Conservation (phyloP, 805 yeast species). For the Ogataea ganodermae region DNA sequence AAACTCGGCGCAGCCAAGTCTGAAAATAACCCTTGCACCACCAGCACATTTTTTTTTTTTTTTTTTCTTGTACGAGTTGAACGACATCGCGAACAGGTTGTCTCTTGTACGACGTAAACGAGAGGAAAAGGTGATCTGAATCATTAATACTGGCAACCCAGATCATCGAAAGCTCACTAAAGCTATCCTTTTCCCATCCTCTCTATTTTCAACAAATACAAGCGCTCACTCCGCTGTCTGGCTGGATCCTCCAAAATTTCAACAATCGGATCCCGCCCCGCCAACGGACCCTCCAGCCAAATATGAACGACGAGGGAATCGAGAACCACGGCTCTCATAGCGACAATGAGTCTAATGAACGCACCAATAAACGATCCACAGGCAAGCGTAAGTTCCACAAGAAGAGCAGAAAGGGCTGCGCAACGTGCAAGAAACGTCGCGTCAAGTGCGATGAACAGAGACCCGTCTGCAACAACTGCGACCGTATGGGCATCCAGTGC, state of each 20-base stretch:
- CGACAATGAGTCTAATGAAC: constrained; percentile 2
- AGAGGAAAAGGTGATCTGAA: background rate
- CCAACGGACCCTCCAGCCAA: background rate
- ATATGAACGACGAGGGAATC: constrained; percentile 4
- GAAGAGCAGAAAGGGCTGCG: constrained; percentile 86
- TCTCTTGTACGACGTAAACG: constrained; percentile 2
- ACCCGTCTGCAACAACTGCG: constrained; percentile 79
- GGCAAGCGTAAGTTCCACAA: constrained; percentile 87
- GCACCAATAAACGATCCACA: constrained; percentile 42
- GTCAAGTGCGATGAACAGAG: constrained; percentile 91
- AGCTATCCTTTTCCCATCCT: background rate
- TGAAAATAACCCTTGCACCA: background rate
- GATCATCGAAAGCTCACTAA: too few relatives aligned
- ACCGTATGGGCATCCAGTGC: constrained; percentile 77
- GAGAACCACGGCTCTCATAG: background rate
- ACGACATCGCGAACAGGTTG: background rate
- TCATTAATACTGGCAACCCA: too few relatives aligned
- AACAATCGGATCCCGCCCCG: constrained; percentile 5
- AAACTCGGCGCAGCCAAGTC: constrained; percentile 3
- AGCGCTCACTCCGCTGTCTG: background rate
- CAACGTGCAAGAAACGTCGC: constrained; percentile 83
- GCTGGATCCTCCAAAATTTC: constrained; percentile 6
- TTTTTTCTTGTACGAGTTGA: background rate
- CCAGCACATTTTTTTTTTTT: background rate
- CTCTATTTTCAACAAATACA: constrained; percentile 9